Base-by-base conservation (phyloP, 306 rosid genomes). In the Delonix regia region DNA sequence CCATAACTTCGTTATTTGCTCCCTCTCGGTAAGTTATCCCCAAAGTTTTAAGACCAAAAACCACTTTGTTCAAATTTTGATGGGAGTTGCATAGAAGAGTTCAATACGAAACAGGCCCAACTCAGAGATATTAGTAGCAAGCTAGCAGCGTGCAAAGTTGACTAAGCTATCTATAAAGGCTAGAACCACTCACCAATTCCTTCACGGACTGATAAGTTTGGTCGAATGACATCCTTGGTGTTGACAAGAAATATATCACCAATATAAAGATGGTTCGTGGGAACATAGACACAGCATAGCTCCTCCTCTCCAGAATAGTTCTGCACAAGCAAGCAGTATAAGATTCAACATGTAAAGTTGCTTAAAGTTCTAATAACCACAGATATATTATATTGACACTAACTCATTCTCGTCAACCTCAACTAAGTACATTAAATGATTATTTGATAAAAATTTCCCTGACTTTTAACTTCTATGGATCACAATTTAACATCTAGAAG, bases 231-330 rank as follows among this genome's bases (percentile, higher is more conserved):
- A 85, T 93, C 98, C 51, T 87, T 85, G 64, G 93, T 70, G 78
- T 83, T 89, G 71, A 91, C 89, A 48, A 93, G 87, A 82, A 93
- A 91, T 61, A 93, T 87, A 88, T 93, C 98, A 48, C 98, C 98
- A 21, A 93, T 91, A 82, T 93, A 93, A 44, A 93, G 93, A 89
- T 93, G 98, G 74, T 93, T 93, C 3, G 98, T 93, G 52, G 98
- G 98, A 82, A 93, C 94, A 79, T 93, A 93, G 66, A 93, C 98
- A 80, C 97, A 91, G 87, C 85, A 93, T 56, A 93, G 83, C 85
- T 89, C 94, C 86, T 93, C 98, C 15, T 91, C 98, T 80, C 93
- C 98, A 79, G 94, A 73, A 83, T 93, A 93, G 38, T 71, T 89
- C 98, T 93, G 89, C 80, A 80, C 3, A 51, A 38, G 62, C 30